A percentile compares a stretch with the other conserved stretches of the same genome.
Evolutionary conservation across 1,139 yeast genomes (phyloP).

Genomic region (Scheffersomyces cryptocercus): DNA sequence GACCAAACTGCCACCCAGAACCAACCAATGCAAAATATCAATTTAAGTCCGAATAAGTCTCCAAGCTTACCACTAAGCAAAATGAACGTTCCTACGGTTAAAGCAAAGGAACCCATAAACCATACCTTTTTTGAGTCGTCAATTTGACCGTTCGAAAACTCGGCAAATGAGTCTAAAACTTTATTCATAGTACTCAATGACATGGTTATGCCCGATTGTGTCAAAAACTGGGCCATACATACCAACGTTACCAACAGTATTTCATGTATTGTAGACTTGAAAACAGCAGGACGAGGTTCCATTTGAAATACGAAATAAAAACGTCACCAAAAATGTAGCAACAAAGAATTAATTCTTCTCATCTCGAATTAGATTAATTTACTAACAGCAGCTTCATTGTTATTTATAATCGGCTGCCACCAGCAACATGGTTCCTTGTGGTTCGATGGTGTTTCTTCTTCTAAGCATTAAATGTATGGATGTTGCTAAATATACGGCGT

Average conservation of each 20-base stretch:
- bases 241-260: constrained; percentile 13
- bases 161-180: constrained; percentile 29
- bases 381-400: no score
- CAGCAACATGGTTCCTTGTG: no score
- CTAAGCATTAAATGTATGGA: no score
- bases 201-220: constrained; percentile 43
- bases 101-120: constrained; percentile 60
- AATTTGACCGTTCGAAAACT: constrained; percentile 10
- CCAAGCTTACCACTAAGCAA: constrained; percentile 54
- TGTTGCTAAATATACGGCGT: no score
- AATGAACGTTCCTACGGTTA: constrained; percentile 57
- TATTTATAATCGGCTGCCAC: no score
- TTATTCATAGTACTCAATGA: constrained; percentile 42
- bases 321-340: no score
- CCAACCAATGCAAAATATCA: constrained; percentile 45
- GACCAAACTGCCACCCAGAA: constrained; percentile 45
- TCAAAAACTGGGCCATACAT: constrained; percentile 32
- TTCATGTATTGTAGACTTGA: constrained; percentile 17
- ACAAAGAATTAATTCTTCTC: no score
- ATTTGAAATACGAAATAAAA: constrained; percentile 1
- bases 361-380: no score
- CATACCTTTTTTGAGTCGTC: constrained; percentile 40
- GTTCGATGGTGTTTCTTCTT: no score
- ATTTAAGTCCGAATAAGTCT: constrained; percentile 53
- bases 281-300: constrained; percentile 18